These are phyloP conservation scores for Boletus sensibilis DNA, from an alignment of 768 basidiomycete genomes.

Conservation along the genomic window DNA sequence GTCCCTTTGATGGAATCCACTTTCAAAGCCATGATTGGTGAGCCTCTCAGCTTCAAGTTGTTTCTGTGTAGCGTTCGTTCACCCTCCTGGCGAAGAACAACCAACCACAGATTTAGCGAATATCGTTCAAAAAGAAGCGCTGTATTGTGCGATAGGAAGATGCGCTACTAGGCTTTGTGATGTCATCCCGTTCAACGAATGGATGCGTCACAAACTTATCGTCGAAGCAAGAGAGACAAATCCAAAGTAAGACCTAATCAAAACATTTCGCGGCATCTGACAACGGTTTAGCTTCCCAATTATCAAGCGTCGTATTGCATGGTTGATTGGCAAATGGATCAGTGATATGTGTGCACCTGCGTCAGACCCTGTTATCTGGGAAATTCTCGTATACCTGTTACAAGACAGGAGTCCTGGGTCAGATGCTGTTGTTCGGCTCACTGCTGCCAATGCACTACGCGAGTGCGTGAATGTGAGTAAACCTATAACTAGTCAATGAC, in stretches of 20 bases:
- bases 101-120: constrained; percentile 52
- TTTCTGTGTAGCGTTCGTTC: not conserved
- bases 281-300: constrained; percentile 68
- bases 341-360: constrained; percentile 61
- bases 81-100: constrained; percentile 34
- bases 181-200: constrained; percentile 64
- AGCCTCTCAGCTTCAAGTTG: not conserved
- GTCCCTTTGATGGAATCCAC: constrained; percentile 60
- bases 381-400: constrained; percentile 75
- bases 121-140: constrained; percentile 77
- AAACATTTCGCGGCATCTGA: constrained; percentile 5
- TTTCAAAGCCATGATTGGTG: constrained; percentile 64
- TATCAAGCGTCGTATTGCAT: constrained; percentile 92
- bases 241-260: constrained; percentile 45
- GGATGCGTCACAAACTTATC: constrained; percentile 61
- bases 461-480: constrained; percentile 81
- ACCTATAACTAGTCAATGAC: not conserved
- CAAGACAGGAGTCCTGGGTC: constrained; percentile 66
- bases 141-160: constrained; percentile 89
- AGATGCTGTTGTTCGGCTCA: constrained; percentile 83
- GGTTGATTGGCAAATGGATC: constrained; percentile 91
- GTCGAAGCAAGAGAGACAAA: constrained; percentile 60
- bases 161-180: constrained; percentile 64
- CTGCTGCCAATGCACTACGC: constrained; percentile 73
- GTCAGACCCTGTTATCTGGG: constrained; percentile 70